Base-by-base conservation (phyloP, 108 stramenopile species). In the Nitzschia inconspicua region DNA sequence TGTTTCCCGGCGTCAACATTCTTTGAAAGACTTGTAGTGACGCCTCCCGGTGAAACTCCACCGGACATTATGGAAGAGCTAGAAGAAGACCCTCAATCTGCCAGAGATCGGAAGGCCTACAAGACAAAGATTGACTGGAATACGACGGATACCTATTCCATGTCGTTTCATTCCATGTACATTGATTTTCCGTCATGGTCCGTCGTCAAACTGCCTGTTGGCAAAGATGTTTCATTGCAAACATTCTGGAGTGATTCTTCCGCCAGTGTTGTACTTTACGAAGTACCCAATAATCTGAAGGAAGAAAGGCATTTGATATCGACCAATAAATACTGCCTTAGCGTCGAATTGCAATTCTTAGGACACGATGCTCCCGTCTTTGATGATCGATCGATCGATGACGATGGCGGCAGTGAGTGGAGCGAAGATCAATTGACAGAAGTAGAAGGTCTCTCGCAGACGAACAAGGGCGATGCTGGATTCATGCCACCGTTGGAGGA, bases 181-280 rank as follows among this genome's bases (percentile, higher is more conserved):
- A 37, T 93, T 41, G 86, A 89, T 60, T 76, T 93, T 48, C 67
- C 78, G 11, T 65, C 54, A 20, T 93, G 91, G 91, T 60, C 78
- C 13, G 58, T 86, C 9, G 75, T 71, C 47, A 79, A 78, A 4
- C 44, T 89, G 14, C 91, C 91, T 9, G 55, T 85, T 4, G 75
- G 82, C 40, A 41, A 59, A 22, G 82, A 84, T 51, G 60, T 89
- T 26, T 53, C 66, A 49, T 62, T 93, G 27, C 56, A 65, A 31
- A 85, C 82, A 6, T 89, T 93, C 62, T 93, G 91, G 91, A 80
- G 82, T 22, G 76, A 77, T 30, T 78, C 88, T 2, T 67, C 65
- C 7, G 44, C 44, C 28, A 55, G 43, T n/a, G 56, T 58, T 26
- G 70, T 64, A 9, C n/a, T 72, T 29, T 72, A 64, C 48, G 62